Evolutionary conservation across 2,329 filamentous ascomycete species (phyloP).

Genomic region (Proliferodiscus dingleyae): DNA sequence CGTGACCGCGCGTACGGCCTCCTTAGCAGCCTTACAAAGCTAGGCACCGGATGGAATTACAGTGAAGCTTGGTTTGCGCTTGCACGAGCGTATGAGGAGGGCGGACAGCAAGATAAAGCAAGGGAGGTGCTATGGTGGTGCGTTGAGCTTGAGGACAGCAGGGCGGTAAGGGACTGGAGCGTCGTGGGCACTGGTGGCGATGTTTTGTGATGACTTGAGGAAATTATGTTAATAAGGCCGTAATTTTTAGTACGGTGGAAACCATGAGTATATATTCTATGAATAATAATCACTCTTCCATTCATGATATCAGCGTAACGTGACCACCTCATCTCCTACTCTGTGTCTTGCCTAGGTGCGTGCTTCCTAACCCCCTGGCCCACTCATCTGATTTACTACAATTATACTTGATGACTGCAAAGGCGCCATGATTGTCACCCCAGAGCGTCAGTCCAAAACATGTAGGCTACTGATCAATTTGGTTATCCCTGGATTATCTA

Average conservation of each 20-base stretch:
- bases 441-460: too few relatives aligned
- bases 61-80: conserved; percentile 91
- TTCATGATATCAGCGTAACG: too few relatives aligned
- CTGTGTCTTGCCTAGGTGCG: too few relatives aligned
- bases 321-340: too few relatives aligned
- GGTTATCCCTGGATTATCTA: too few relatives aligned
- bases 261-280: neutral
- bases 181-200: conserved; percentile 56
- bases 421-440: too few relatives aligned
- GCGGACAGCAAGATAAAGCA: conserved; percentile 78
- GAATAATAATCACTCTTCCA: too few relatives aligned
- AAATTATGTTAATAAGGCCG: neutral
- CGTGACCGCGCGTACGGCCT: conserved; percentile 85
- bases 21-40: conserved; percentile 75
- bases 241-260: neutral
- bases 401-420: too few relatives aligned
- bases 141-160: conserved; percentile 85
- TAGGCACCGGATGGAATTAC: conserved; percentile 83
- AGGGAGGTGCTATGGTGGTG: conserved; percentile 97
- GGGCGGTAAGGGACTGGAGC: conserved; percentile 76
- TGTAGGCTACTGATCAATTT: too few relatives aligned
- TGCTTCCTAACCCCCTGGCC: too few relatives aligned
- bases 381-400: too few relatives aligned
- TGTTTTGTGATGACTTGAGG: conserved; percentile 21
- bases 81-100: conserved; percentile 81